Evolutionary conservation across 2,329 filamentous ascomycete species (phyloP).

Genomic region (Trichoderma polysporum): DNA sequence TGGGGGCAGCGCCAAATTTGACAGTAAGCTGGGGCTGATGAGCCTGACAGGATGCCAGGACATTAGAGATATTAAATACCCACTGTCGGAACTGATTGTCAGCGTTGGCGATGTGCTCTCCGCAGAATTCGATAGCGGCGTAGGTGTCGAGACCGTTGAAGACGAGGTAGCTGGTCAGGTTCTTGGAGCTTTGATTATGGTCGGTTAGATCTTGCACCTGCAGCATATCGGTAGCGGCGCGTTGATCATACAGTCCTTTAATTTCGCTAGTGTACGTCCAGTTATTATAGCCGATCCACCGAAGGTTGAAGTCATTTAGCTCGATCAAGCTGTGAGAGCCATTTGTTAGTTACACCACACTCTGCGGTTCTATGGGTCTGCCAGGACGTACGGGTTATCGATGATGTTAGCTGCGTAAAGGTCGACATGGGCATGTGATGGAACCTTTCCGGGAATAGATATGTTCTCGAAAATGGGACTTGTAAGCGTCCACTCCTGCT

Average conservation of each 20-base stretch:
- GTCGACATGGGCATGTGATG: constrained; percentile 3
- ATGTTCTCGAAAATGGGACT: neutral
- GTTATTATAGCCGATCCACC: constrained; percentile 3
- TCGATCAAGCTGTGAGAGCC: neutral
- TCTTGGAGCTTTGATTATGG: neutral
- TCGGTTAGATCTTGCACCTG: neutral
- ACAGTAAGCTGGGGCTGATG: neutral
- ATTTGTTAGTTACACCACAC: neutral
- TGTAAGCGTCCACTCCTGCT: constrained; percentile 4
- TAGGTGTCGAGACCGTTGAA: constrained; percentile 11
- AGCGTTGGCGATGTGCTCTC: neutral
- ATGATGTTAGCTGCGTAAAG: constrained; percentile 7
- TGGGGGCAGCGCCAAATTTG: constrained; percentile 4
- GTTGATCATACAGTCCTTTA: neutral
- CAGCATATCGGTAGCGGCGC: neutral
- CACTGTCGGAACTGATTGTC: constrained; percentile 13
- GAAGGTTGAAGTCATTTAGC: constrained; percentile 5
- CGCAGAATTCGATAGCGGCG: constrained; percentile 4
- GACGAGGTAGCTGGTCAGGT: neutral
- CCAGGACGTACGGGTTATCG: neutral
- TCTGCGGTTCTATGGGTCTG: no score
- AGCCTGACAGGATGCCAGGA: neutral
- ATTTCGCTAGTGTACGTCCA: constrained; percentile 9
- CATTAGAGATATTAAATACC: constrained; percentile 1
- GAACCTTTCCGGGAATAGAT: constrained; percentile 2